Base-by-base conservation (phyloP, 169 alveolate species). In the Amoebophrya sp. region DNA sequence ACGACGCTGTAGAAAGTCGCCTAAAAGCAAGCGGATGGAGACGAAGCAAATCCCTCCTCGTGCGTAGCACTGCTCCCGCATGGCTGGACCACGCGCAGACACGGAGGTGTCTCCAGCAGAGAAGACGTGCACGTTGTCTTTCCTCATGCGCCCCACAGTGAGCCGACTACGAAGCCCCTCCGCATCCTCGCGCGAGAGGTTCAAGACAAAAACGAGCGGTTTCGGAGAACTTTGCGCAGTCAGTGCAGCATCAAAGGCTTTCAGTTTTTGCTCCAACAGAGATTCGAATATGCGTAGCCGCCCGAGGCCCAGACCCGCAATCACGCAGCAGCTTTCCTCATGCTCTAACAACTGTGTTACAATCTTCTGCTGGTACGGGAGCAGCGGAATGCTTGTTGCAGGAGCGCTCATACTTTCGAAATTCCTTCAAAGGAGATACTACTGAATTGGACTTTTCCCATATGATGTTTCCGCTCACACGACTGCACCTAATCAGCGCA, bases 141-240 rank as follows among this genome's bases (percentile, higher is more conserved):
- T 53, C n/a, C n/a, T n/a, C n/a, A n/a, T n/a, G n/a, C n/a, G n/a
- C n/a, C n/a, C n/a, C n/a, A n/a, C n/a, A n/a, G 65, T 18, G 65
- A 65, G 33, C 2, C n/a, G 12, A 36, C 33, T 36, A 6, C 26
- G 83, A 65, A 65, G 10, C 83, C 2, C 33, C 2, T 65, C 83
- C 83, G 83, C 83, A 1, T 65, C 83, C 83, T 65, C 83, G 83
- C 83, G 83, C 38, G 83, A 1, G 83, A 26, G 39, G 33, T 65
- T 65, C 36, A 65, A 0, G 33, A 65, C 83, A 36, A 65, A 65
- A 10, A 65, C 83, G n/a, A n/a, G n/a, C n/a, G n/a, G n/a, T n/a
- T n/a, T n/a, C n/a, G n/a, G n/a, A n/a, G n/a, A n/a, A n/a, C n/a
- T n/a, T n/a, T n/a, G n/a, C n/a, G n/a, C n/a, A n/a, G n/a, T n/a